Conservation (phyloP, 768 basidiomycete species). For the Termitomyces sp. region DNA sequence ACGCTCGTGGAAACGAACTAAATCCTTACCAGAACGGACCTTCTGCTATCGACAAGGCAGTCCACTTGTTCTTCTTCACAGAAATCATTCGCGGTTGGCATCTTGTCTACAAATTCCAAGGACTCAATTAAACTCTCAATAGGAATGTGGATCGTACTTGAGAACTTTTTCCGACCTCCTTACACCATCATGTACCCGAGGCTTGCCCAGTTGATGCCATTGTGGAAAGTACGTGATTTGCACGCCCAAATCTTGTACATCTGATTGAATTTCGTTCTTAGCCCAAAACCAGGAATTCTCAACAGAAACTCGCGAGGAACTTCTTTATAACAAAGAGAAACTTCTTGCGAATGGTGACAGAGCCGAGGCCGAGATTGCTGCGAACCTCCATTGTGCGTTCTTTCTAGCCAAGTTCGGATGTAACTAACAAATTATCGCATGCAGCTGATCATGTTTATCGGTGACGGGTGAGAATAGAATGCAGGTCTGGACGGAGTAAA, state of each 20-base stretch:
- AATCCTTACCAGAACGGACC: constrained; percentile 78
- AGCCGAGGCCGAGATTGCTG: constrained; percentile 96
- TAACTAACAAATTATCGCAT: constrained; percentile 18
- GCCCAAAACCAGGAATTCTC: constrained; percentile 98
- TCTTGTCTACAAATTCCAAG: neutral
- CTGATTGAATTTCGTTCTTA: constrained; percentile 24
- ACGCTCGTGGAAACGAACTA: constrained; percentile 48
- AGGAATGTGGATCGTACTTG: constrained; percentile 98
- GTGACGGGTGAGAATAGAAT: constrained; percentile 31
- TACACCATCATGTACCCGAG: constrained; percentile 99
- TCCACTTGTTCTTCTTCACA: constrained; percentile 96
- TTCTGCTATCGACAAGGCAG: constrained; percentile 93
- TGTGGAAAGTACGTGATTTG: constrained; percentile 79
- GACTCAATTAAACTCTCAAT: constrained; percentile 13
- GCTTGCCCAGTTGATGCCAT: constrained; percentile 99
- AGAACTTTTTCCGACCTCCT: constrained; percentile 90
- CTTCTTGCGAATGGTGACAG: constrained; percentile 93
- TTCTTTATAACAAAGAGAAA: constrained; percentile 99
- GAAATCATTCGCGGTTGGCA: constrained; percentile 92
- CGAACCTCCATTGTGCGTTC: constrained; percentile 75
- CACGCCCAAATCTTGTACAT: neutral
- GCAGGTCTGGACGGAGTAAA: constrained; percentile 14
- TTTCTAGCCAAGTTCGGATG: constrained; percentile 11
- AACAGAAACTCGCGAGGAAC: constrained; percentile 96
- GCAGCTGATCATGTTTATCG: constrained; percentile 87